Base-by-base conservation (phyloP, 2,329 filamentous ascomycete species). In the Fusarium praegraminearum region DNA sequence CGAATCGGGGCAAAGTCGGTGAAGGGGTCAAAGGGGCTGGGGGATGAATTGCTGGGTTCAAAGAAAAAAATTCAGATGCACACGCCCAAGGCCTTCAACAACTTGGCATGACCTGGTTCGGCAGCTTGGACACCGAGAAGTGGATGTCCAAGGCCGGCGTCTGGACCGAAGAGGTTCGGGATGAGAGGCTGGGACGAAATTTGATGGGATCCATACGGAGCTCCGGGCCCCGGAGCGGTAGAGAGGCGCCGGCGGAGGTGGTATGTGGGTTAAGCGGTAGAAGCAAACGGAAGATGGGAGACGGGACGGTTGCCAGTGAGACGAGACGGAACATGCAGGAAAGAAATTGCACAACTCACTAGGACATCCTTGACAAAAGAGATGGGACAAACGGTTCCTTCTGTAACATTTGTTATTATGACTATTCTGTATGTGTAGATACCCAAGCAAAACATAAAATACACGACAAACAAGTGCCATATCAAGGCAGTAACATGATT, bases 341-440 rank as follows among this genome's bases (percentile, higher is more conserved):
- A 49, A 57, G 65, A 65, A 46, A 68, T 55, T 62, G 54, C 67
- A 66, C 53, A 49, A 82, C 91, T 87, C 88, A 94, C 92, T 82
- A 94, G 83, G 70, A 92, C 88, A 78, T 94, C 90, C 82, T 93
- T 93, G 80, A 94, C 92, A 80, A 94, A 94, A 73, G 90, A 93
- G 78, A 94, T 93, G 73, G 91, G 91, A 79, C 91, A 94, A 69
- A 94, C 89, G 51, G 92, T 94, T 68, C 92, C 92, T 85, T 94
- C 92, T 94, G 73, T 50, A 71, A 51, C 30, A 28, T 58, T 51
- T 71, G 69, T 71, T 71, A 71, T 63, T 71, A 69, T 58, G 30
- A 26, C 65, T 71, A 71, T 71, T 56, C 56, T 69, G 59, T 35
- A 46, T 46, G 44, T 32, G 40, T 51, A 44, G 43, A 55, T 66